Percentiles rank a stretch among this genome's conserved stretches.
phyloP scores from a whole-genome alignment of 148 eudicot species.

The Spergularia bocconei region DNA sequence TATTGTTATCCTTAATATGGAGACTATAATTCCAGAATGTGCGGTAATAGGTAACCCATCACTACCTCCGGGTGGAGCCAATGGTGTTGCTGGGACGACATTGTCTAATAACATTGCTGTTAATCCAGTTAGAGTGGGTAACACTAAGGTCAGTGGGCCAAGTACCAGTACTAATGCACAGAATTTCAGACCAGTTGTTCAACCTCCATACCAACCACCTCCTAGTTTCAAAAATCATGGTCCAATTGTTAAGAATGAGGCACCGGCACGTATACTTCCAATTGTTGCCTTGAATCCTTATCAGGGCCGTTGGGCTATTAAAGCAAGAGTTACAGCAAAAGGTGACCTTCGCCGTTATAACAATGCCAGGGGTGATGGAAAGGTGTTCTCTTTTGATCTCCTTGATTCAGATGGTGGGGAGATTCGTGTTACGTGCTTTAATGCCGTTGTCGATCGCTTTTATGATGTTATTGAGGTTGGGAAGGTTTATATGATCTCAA shows the following conservation, averaged over 20 bases:
- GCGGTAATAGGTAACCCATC: constrained; percentile 72
- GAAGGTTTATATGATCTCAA: constrained; percentile 84
- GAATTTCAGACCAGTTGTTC: constrained; percentile 67
- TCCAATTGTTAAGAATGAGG: constrained; percentile 92
- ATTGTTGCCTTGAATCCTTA: constrained; percentile 95
- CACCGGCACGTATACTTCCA: constrained; percentile 91
- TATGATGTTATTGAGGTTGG: constrained; percentile 73
- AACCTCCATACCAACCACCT: constrained; percentile 92
- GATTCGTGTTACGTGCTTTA: constrained; percentile 94
- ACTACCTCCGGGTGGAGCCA: constrained; percentile 34
- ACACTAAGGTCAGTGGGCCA: constrained; percentile 27
- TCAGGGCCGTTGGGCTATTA: constrained; percentile 98
- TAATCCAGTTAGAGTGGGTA: constrained; percentile 25
- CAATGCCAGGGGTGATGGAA: constrained; percentile 96
- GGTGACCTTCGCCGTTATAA: constrained; percentile 93
- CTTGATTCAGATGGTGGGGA: constrained; percentile 98
- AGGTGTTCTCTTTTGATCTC: constrained; percentile 96
- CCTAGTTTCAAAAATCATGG: constrained; percentile 82
- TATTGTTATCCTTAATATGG: constrained; percentile 83
- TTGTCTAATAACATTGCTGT: constrained; percentile 27
- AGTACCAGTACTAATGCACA: constrained; percentile 35
- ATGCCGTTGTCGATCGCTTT: constrained; percentile 92
- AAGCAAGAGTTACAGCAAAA: constrained; percentile 97
- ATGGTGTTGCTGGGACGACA: constrained; percentile 39
- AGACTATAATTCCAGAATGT: constrained; percentile 82